phyloP scores from a whole-genome alignment of 352 stramenopile species.

The Globisporangium nunn region DNA sequence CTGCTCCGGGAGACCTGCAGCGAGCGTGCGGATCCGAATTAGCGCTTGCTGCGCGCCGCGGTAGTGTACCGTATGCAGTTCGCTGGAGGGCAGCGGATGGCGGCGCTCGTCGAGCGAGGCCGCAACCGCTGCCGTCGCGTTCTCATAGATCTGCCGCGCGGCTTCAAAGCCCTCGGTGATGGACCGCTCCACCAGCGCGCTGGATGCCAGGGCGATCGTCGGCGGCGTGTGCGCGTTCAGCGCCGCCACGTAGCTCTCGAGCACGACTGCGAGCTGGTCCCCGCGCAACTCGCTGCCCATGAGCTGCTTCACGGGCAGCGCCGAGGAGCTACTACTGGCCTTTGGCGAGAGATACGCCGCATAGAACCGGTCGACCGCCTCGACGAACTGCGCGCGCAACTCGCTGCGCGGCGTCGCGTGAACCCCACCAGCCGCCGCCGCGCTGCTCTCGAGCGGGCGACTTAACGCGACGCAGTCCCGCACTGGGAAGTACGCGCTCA shows the following conservation, averaged over 20 bases:
- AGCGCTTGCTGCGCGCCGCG: constrained; percentile 20
- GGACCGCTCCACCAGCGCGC: constrained; percentile 30
- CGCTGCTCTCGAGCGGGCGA: constrained; percentile 35
- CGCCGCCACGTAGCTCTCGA: constrained; percentile 35
- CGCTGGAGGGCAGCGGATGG: constrained; percentile 5
- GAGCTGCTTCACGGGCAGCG: constrained; percentile 37
- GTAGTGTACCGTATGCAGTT: constrained; percentile 24
- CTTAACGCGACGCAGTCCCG: constrained; percentile 41
- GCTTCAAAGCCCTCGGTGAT: constrained; percentile 24
- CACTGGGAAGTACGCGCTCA: constrained; percentile 36
- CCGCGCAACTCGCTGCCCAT: constrained; percentile 27
- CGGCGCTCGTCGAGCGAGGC: background rate
- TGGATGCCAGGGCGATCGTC: constrained; percentile 36
- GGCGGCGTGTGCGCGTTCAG: constrained; percentile 36
- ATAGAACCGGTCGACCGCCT: constrained; percentile 43
- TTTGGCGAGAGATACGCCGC: constrained; percentile 32
- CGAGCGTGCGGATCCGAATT: constrained; percentile 20
- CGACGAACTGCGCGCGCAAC: constrained; percentile 48
- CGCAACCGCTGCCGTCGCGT: constrained; percentile 1
- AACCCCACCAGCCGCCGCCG: constrained; percentile 1
- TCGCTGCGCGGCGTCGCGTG: constrained; percentile 16
- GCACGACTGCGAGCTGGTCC: constrained; percentile 29
- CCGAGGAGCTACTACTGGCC: constrained; percentile 1
- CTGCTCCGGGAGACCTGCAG: constrained; percentile 16
- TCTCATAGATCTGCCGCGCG: constrained; percentile 20